Percentiles rank a stretch among this genome's conserved stretches.
Conservation (phyloP, 768 basidiomycete genomes). For the Hericium rajendrae region DNA sequence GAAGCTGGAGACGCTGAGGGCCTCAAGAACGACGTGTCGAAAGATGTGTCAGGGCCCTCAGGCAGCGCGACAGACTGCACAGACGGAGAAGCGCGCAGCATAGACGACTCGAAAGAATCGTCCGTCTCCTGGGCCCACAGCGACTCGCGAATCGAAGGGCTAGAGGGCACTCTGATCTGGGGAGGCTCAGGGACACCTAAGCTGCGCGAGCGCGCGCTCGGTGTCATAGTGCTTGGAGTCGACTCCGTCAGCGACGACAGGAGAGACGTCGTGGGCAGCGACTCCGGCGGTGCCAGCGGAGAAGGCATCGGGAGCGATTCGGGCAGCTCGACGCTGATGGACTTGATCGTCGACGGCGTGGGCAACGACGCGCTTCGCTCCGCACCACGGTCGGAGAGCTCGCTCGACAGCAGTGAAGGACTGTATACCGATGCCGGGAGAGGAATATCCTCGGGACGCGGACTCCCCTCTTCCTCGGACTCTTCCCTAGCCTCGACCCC, state of each 20-base stretch:
- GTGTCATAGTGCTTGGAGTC: constrained; percentile 9
- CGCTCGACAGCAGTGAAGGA: constrained; percentile 16
- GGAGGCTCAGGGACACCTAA: constrained; percentile 9
- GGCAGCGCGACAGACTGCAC: constrained; percentile 38
- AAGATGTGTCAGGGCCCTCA: constrained; percentile 54
- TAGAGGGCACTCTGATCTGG: constrained; percentile 28
- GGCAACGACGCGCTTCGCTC: not conserved
- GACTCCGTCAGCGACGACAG: constrained; percentile 9
- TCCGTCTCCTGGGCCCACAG: constrained; percentile 59
- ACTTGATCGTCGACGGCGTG: not conserved
- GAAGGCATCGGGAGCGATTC: constrained; percentile 16
- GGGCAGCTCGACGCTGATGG: not conserved
- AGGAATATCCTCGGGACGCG: constrained; percentile 29
- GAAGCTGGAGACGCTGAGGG: constrained; percentile 37
- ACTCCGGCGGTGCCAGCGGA: constrained; percentile 14
- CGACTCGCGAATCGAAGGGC: constrained; percentile 31
- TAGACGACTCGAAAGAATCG: constrained; percentile 65
- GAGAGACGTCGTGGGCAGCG: constrained; percentile 18
- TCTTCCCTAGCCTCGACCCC: too few relatives aligned
- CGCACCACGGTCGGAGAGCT: not conserved
- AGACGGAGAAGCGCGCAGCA: constrained; percentile 65
- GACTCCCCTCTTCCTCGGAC: not conserved
- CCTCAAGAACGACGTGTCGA: constrained; percentile 66
- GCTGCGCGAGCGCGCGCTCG: constrained; percentile 8
- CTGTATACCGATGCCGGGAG: constrained; percentile 29